phyloP scores from a whole-genome alignment of 108 stramenopile species.

The Stephanodiscus minutulus region DNA sequence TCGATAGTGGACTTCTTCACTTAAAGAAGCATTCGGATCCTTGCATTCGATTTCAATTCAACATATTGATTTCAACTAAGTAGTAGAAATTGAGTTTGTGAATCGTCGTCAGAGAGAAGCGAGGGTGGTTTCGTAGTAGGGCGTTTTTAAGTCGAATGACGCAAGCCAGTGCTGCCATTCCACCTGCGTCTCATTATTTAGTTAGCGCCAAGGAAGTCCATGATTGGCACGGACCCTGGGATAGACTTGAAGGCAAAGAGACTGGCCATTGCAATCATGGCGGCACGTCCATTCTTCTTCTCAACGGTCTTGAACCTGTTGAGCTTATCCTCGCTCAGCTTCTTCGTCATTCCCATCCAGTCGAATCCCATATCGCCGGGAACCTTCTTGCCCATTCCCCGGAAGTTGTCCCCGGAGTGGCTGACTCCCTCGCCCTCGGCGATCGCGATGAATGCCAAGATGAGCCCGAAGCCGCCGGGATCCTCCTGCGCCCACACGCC shows the following conservation, averaged over 20 bases:
- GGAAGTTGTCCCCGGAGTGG: constrained; percentile 90
- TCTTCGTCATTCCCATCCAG: constrained; percentile 74
- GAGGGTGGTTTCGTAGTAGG: background rate
- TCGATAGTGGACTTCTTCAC: constrained; percentile 2
- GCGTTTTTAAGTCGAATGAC: background rate
- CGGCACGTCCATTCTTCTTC: constrained; percentile 86
- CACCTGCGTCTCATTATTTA: constrained; percentile 42
- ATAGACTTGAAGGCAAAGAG: constrained; percentile 84
- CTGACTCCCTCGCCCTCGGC: constrained; percentile 88
- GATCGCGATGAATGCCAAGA: constrained; percentile 75
- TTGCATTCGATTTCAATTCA: background rate
- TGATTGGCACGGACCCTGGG: constrained; percentile 88
- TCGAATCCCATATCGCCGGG: constrained; percentile 86
- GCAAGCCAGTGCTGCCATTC: constrained; percentile 5
- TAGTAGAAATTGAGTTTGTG: background rate
- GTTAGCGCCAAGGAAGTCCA: constrained; percentile 81
- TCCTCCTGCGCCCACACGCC: constrained; percentile 77
- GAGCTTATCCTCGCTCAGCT: constrained; percentile 59
- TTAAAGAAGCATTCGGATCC: background rate
- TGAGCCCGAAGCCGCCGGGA: constrained; percentile 73
- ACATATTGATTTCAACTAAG: background rate
- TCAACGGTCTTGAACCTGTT: constrained; percentile 84
- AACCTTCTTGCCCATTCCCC: constrained; percentile 83
- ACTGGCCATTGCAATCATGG: constrained; percentile 93
- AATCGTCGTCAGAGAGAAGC: constrained; percentile 1